Conservation (phyloP, 495 filamentous ascomycete genomes). For the Chaetomidium leptoderma region DNA sequence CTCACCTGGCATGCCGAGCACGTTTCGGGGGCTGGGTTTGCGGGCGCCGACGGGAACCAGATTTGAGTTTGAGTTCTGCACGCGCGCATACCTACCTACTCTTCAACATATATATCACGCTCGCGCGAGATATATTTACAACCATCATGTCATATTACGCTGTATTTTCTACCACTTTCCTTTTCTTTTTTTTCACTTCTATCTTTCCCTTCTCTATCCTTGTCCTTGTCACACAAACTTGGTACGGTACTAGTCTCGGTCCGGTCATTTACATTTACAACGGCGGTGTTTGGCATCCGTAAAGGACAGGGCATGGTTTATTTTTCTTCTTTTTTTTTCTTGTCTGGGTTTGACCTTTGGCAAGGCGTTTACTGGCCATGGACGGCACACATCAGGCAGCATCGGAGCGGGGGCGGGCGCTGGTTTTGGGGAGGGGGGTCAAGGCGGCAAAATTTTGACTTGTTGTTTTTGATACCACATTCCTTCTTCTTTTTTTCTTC, state of each 20-base stretch:
- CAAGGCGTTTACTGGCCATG: slow-evolving; percentile 3
- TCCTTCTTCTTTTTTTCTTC: slow-evolving; percentile 3
- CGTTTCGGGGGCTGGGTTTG: slow-evolving; percentile 16
- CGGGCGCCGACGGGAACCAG: not conserved
- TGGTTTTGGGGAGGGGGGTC: not conserved
- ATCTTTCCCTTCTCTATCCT: not conserved
- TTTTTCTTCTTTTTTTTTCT: not conserved
- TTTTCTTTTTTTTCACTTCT: not conserved
- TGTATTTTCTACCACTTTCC: not conserved
- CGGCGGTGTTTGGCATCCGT: slow-evolving; percentile 1
- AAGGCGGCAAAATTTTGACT: not conserved
- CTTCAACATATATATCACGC: too few relatives aligned
- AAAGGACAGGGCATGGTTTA: not conserved
- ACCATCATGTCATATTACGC: not conserved
- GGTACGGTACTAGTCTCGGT: not conserved
- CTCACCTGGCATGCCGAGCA: slow-evolving; percentile 48
- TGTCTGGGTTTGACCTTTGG: not conserved
- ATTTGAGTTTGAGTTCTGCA: not conserved
- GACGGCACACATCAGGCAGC: not conserved
- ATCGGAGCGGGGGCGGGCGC: not conserved
- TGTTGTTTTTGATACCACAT: slow-evolving; percentile 15
- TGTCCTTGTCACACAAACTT: not conserved
- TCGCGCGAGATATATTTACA: too few relatives aligned
- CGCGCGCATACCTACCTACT: too few relatives aligned
- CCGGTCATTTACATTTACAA: slow-evolving; percentile 1